These are phyloP conservation scores for Haplosporangium sp. DNA, from an alignment of 371 early-diverging fungal species.

Conservation along the genomic window DNA sequence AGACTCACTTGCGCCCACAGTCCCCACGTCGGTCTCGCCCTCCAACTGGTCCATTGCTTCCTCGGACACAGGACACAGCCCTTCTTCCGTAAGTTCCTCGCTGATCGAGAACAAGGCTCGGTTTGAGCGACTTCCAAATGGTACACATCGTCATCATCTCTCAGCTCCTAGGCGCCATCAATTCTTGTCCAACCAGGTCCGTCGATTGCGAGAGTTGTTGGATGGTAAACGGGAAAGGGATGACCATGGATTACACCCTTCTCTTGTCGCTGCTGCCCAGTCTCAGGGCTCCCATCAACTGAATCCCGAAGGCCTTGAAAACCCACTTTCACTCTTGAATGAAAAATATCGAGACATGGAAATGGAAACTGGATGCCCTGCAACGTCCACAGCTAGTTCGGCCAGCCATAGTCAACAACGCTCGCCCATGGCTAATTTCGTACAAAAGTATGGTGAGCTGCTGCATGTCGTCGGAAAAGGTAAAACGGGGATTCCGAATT, in stretches of 20 bases:
- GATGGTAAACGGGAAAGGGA: slow-evolving; percentile 34
- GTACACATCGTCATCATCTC: slow-evolving; percentile 40
- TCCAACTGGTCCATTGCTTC: slow-evolving; percentile 42
- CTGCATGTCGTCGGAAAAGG: slow-evolving; percentile 57
- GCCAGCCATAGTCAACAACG: slow-evolving; percentile 7
- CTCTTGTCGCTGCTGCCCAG: neutral
- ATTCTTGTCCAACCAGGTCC: slow-evolving; percentile 45
- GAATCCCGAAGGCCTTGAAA: slow-evolving; percentile 30
- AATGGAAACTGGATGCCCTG: slow-evolving; percentile 21
- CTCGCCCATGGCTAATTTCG: slow-evolving; percentile 24
- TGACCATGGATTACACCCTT: slow-evolving; percentile 8
- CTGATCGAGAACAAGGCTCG: slow-evolving; percentile 24
- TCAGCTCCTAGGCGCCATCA: slow-evolving; percentile 40
- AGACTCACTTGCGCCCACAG: slow-evolving; percentile 9
- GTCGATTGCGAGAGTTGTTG: slow-evolving; percentile 30
- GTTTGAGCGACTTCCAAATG: slow-evolving; percentile 35
- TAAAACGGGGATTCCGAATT: slow-evolving; percentile 27
- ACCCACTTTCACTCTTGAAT: slow-evolving; percentile 32
- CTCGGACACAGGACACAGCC: slow-evolving; percentile 21
- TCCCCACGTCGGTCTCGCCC: slow-evolving; percentile 26
- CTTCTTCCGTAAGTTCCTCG: slow-evolving; percentile 26
- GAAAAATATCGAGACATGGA: slow-evolving; percentile 42
- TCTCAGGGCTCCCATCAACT: slow-evolving; percentile 9
- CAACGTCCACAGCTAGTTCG: no score
- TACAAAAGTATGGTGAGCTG: slow-evolving; percentile 53